Conservation (phyloP, 1,284 basidiomycete species). For the Austroboletus olivaceoglutinosus region DNA sequence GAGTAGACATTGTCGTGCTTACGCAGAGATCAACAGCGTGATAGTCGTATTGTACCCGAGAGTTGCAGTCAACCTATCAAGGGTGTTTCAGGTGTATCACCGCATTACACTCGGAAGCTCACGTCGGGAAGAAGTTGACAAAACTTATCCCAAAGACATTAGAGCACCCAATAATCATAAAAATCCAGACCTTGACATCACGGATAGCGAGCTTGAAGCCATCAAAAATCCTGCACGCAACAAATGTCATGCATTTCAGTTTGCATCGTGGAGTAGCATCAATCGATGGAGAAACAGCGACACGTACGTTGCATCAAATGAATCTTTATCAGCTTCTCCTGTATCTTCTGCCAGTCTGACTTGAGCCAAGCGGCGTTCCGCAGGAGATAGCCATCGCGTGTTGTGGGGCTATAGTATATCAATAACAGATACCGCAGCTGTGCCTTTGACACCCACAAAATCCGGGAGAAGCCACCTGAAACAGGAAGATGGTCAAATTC, state of each 20-base stretch:
- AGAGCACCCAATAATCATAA: slow-evolving; percentile 52
- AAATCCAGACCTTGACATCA: slow-evolving; percentile 61
- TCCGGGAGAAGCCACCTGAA: slow-evolving; percentile 53
- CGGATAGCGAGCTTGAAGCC: slow-evolving; percentile 56
- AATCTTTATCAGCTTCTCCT: slow-evolving; percentile 65
- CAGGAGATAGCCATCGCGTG: slow-evolving; percentile 59
- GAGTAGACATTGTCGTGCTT: slow-evolving; percentile 28
- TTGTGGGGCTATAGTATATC: slow-evolving; percentile 51
- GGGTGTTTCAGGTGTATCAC: too few relatives aligned
- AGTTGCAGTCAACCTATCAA: slow-evolving; percentile 55
- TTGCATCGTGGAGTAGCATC: background rate
- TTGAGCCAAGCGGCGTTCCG: slow-evolving; percentile 64
- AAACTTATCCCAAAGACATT: slow-evolving; percentile 65
- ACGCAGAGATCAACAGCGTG: slow-evolving; percentile 64
- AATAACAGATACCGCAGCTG: background rate
- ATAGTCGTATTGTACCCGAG: slow-evolving; percentile 62
- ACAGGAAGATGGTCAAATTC: background rate
- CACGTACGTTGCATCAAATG: slow-evolving; percentile 51
- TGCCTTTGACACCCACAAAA: slow-evolving; percentile 39
- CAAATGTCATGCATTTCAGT: background rate
- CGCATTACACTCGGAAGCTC: slow-evolving; percentile 16
- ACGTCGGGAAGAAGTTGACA: slow-evolving; percentile 75
- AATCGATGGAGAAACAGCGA: too few relatives aligned
- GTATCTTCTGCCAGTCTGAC: slow-evolving; percentile 73
- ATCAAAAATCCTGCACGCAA: slow-evolving; percentile 40